phyloP scores from a whole-genome alignment of 2,329 filamentous ascomycete genomes.

The Diplodia seriata region DNA sequence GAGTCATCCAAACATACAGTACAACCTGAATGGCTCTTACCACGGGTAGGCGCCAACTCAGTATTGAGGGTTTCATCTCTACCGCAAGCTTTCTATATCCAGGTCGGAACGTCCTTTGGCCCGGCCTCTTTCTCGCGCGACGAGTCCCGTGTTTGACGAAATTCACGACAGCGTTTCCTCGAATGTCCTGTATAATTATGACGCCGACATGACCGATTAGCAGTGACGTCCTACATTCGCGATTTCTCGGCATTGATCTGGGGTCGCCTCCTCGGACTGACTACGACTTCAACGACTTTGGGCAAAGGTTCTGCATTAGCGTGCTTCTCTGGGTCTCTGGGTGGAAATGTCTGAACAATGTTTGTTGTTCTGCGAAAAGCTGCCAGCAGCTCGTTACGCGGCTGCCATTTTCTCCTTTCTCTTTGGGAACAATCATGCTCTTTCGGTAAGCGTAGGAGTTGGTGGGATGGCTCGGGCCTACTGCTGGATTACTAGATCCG shows the following conservation, averaged over 20 bases:
- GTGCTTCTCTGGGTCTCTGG: conserved; percentile 10
- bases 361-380: conserved; percentile 28
- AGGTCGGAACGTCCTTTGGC: conserved; percentile 13
- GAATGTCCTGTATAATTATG: conserved; percentile 27
- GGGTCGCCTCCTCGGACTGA: background rate
- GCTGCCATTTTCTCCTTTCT: conserved; percentile 8
- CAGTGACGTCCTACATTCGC: conserved; percentile 25
- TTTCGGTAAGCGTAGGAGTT: conserved; percentile 26
- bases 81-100: conserved; percentile 2
- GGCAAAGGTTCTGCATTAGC: conserved; percentile 27
- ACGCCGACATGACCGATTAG: conserved; percentile 25
- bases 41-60: conserved; percentile 14
- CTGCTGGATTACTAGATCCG: conserved; percentile 28
- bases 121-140: conserved; percentile 16
- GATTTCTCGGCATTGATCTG: conserved; percentile 2
- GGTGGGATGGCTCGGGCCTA: conserved; percentile 1
- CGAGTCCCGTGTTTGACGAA: conserved; percentile 16
- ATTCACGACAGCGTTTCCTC: conserved; percentile 24
- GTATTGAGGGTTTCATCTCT: conserved; percentile 3
- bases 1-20: conserved; percentile 28
- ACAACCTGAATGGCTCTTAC: conserved; percentile 24
- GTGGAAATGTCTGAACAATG: conserved; percentile 24
- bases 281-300: conserved; percentile 22
- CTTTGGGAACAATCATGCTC: conserved; percentile 10
- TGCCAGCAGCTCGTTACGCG: conserved; percentile 2